Conservation (phyloP, 495 filamentous ascomycete species). For the Viridothelium virens region DNA sequence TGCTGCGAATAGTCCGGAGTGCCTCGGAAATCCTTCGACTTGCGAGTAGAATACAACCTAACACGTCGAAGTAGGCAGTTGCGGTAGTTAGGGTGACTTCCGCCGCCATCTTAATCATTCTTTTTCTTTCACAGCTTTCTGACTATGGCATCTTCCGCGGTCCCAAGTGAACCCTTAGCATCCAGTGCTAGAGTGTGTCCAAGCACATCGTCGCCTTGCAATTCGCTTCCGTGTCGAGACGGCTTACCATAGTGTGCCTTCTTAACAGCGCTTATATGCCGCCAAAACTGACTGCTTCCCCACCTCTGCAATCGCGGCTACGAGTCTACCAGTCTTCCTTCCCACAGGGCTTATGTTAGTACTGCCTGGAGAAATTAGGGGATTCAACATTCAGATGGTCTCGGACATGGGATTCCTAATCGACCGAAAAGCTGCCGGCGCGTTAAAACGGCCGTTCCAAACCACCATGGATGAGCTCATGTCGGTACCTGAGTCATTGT, state of each 20-base stretch:
- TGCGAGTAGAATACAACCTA: too few relatives aligned
- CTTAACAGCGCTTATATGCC: not conserved
- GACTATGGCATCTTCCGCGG: too few relatives aligned
- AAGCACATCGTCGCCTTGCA: too few relatives aligned
- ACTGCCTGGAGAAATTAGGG: not conserved
- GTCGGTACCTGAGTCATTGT: not conserved
- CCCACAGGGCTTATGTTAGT: not conserved
- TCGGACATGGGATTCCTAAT: not conserved
- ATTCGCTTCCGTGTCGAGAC: not conserved
- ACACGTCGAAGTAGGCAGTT: too few relatives aligned
- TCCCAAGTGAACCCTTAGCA: too few relatives aligned
- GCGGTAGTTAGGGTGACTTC: too few relatives aligned
- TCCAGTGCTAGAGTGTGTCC: too few relatives aligned
- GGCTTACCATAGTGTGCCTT: not conserved
- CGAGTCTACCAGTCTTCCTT: not conserved
- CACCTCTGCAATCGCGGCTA: not conserved
- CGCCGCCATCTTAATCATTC: too few relatives aligned
- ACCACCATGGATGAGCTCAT: not conserved
- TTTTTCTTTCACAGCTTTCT: too few relatives aligned
- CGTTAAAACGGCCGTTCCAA: not conserved
- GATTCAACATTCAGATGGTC: too few relatives aligned
- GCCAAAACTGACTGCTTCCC: not conserved
- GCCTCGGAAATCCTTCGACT: too few relatives aligned
- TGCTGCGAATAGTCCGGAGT: too few relatives aligned
- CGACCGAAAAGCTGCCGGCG: not conserved